A percentile compares a stretch with the other conserved stretches of the same genome.
Evolutionary conservation across 768 basidiomycete species (phyloP).

Genomic region (Boletus patriciae): DNA sequence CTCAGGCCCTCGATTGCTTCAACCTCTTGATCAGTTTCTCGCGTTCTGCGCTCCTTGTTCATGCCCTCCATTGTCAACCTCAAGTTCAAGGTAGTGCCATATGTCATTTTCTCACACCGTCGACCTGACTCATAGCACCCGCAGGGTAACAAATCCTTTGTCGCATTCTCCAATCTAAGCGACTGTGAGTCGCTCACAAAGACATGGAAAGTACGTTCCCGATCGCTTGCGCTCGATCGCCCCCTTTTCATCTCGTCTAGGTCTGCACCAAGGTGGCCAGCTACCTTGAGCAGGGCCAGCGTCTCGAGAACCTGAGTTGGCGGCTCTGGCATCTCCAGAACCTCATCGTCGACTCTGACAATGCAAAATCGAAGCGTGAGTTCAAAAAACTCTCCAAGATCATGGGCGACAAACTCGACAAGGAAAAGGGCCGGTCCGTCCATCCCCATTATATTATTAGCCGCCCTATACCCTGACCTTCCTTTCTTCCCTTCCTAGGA

Average conservation of each 20-base stretch:
- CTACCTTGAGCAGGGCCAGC: constrained; percentile 87
- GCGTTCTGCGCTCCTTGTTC: constrained; percentile 7
- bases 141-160: constrained; percentile 92
- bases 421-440: constrained; percentile 85
- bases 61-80: constrained; percentile 85
- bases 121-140: constrained; percentile 11
- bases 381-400: constrained; percentile 85
- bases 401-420: constrained; percentile 92
- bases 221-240: constrained; percentile 1
- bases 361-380: constrained; percentile 82
- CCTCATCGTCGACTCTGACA: constrained; percentile 89
- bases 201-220: constrained; percentile 77
- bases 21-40: not conserved
- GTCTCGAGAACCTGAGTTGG: constrained; percentile 91
- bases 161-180: constrained; percentile 86
- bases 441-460: not conserved
- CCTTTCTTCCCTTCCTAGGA: constrained; percentile 37
- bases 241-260: constrained; percentile 35
- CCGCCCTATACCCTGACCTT: constrained; percentile 18
- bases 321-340: constrained; percentile 91
- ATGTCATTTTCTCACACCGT: not conserved
- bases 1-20: constrained; percentile 21
- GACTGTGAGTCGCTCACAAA: constrained; percentile 83
- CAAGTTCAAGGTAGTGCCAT: constrained; percentile 67
- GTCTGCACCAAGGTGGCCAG: constrained; percentile 90